Base-by-base conservation (phyloP, 192 early-diverging fungal species). In the Thamnidium elegans region DNA sequence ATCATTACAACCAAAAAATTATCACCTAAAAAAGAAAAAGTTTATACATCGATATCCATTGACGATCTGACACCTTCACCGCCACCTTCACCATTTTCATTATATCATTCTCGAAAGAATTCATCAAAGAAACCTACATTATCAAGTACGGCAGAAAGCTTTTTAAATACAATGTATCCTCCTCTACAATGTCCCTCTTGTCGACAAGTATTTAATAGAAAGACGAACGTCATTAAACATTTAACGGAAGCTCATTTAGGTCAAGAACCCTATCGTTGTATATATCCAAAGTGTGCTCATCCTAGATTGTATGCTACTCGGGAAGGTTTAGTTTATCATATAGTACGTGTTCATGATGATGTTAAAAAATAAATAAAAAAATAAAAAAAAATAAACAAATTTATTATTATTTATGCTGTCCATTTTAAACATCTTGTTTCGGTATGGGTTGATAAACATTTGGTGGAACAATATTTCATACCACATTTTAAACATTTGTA, bases 401-500 rank as follows among this genome's bases (percentile, higher is more conserved):
- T 50, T n/a, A 20, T n/a, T 63, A 32, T 17, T 17, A 32, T 0
- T 19, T 63, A 69, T 6, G 32, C 52, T 23, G 68, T 69, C 68
- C 68, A 69, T 43, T 69, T 69, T 15, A 69, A 34, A 43, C 68
- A 69, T 36, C 68, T 80, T 10, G 87, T 89, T 47, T 87, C 85
- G 14, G 78, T 51, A 54, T 89, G 87, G 1, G 84, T 80, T 7
- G 72, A 69, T 55, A 79, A 74, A 62, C 87, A 89, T 43, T 73
- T 53, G 8, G 85, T 68, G 42, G 81, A 85, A 55, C 87, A 89
- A 36, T 86, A 89, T 11, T 81, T 73, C 80, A 89, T 82, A 14
- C 87, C 87, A 46, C 87, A 89, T 39, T 80, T 74, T 17, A 78
- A 68, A 58, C 87, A 89, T 9, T 76, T 78, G 60, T 89, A 89